phyloP scores from a whole-genome alignment of 495 filamentous ascomycete genomes.

The Amniculicola lignicola region DNA sequence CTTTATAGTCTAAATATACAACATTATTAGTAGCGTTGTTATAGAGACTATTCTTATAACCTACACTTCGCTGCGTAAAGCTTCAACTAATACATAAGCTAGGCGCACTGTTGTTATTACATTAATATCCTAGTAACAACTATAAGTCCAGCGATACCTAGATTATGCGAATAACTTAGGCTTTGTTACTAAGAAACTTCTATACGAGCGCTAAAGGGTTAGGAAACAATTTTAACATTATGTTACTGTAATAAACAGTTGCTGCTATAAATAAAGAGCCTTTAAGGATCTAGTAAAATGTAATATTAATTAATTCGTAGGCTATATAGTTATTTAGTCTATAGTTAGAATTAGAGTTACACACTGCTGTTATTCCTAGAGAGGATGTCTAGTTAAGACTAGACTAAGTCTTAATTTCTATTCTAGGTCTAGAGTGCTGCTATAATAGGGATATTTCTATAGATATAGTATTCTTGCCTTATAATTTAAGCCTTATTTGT shows the following conservation, averaged over 20 bases:
- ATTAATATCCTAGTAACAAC: not conserved
- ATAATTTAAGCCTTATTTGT: not conserved
- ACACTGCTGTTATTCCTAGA: not conserved
- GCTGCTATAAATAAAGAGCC: not conserved
- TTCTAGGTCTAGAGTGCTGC: not conserved
- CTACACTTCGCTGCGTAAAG: not conserved
- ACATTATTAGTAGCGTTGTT: not conserved
- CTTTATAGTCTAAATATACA: not conserved
- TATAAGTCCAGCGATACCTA: not conserved
- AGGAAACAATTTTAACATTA: not conserved
- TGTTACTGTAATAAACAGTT: not conserved
- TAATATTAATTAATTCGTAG: not conserved
- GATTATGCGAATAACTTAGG: not conserved
- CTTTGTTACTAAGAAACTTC: not conserved
- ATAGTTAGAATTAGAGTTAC: not conserved
- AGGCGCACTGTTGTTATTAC: too few relatives aligned
- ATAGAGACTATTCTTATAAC: not conserved
- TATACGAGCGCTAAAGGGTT: not conserved
- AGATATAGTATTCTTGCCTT: not conserved
- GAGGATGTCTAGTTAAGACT: not conserved
- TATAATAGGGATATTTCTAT: not conserved
- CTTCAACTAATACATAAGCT: not conserved
- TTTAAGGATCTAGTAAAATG: not conserved
- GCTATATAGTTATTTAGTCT: not conserved
- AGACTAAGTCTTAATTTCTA: not conserved